Evolutionary conservation across 805 yeast species (phyloP), one percentile per base, ranked within the genome.

Genomic region (Brettanomyces custersianus): DNA sequence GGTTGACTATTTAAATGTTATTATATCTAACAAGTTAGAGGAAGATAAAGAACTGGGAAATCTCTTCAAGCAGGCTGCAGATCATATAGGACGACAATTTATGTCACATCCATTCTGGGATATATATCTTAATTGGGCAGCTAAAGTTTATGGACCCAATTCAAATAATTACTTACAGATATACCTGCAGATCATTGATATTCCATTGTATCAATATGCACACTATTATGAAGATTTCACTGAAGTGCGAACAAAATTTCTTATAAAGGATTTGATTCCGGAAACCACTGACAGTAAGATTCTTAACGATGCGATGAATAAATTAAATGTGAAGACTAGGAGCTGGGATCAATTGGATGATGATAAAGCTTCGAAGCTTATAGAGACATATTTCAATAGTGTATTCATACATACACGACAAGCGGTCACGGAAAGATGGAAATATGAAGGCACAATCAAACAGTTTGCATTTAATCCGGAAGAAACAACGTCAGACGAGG

Each of bases 121-220:
- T 53, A 65, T 70, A 36, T 78, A 74, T 41, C 56, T 90, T 18
- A 79, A 70, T 27, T 81, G 76, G 61, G 80, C 76, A 46, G 54
- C 62, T n/a, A 46, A 52, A 12, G 33, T 48, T 5, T 45, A 48
- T 8, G 59, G 59, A 19, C 55, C 57, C 12, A 50, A 54, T 18
- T 60, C 70, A 22, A 45, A 47, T 19, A 66, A 62, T 25, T 54
- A 69, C 4, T 47, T 63, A 2, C 53, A 55, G 3, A 47, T 74
- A 1, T 66, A 78, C 38, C 46, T 67, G 20, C 59, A 61, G 39
- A 57, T 77, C 31, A 55, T 75, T 27, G 51, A 52, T 28, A 62
- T 83, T 3, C 97, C 97, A 0, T 57, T 90, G 31, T 90, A 90
- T 56, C 94, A 87, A 48, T 88, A 86, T 54, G 80, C 96, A 0